A percentile compares a stretch with the other conserved stretches of the same genome.
phyloP scores from a whole-genome alignment of 208 protist genomes.

The Crithidia sp. region DNA sequence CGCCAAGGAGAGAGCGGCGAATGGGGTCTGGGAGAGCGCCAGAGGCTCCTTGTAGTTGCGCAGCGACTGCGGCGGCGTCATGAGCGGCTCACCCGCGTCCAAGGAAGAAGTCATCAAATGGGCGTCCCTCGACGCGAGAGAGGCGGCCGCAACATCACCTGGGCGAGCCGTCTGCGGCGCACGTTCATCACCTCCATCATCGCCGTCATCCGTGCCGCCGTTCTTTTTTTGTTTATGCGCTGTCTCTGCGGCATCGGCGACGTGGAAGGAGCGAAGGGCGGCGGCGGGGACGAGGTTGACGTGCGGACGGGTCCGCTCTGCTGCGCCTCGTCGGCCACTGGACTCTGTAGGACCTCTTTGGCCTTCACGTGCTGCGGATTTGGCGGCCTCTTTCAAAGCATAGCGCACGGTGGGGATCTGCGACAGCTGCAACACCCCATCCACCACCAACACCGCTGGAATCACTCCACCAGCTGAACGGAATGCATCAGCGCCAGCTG shows the following conservation, averaged over 20 bases:
- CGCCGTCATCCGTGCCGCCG: neutral
- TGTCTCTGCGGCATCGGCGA: neutral
- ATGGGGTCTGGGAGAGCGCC: neutral
- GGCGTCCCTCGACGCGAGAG: neutral
- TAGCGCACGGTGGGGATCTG: conserved; percentile 2
- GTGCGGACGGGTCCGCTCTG: neutral
- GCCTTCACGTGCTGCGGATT: neutral
- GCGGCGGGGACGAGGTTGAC: neutral
- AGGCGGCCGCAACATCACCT: neutral
- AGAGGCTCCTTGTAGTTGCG: conserved; percentile 6
- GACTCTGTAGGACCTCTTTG: neutral
- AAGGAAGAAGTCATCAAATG: neutral
- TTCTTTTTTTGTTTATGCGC: neutral
- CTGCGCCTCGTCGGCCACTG: neutral
- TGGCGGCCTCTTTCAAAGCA: neutral
- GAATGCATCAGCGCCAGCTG: no score
- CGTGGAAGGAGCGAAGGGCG: neutral
- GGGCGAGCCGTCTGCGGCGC: neutral
- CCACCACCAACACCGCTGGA: neutral
- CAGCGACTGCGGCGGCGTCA: conserved; percentile 25
- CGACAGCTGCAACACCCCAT: neutral
- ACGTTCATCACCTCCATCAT: neutral
- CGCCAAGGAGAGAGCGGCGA: neutral
- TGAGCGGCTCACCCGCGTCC: neutral
- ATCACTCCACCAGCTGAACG: no score